Percentiles rank a stretch among this genome's conserved stretches.
Evolutionary conservation across 441 rosid genomes (phyloP).

Genomic region (Sinapis alba): DNA sequence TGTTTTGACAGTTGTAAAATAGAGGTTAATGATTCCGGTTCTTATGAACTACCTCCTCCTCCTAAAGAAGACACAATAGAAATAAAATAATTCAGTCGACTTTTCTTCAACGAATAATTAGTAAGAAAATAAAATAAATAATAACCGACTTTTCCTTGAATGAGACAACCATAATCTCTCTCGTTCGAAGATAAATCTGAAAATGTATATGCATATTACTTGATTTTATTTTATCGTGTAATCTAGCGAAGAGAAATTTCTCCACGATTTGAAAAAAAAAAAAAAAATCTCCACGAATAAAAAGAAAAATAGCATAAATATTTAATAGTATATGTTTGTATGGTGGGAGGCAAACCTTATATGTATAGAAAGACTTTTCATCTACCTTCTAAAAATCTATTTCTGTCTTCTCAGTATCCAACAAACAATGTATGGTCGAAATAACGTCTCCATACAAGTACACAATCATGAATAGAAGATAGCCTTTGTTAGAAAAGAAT

Average conservation of each 20-base stretch:
- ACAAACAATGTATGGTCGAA: slow-evolving; percentile 20
- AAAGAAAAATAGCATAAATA: not conserved
- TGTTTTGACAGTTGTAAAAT: not conserved
- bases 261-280: not conserved
- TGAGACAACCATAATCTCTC: slow-evolving; percentile 21
- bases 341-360: slow-evolving; percentile 32
- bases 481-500: not conserved
- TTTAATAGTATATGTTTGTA: not conserved
- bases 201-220: not conserved
- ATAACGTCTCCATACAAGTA: slow-evolving; percentile 16
- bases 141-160: slow-evolving; percentile 13
- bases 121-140: not conserved
- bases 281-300: not conserved
- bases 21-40: slow-evolving; percentile 26
- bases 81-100: slow-evolving; percentile 22
- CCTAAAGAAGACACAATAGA: slow-evolving; percentile 15
- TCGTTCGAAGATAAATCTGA: not conserved
- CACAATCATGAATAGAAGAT: not conserved
- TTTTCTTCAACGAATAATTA: slow-evolving; percentile 17
- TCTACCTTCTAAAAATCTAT: not conserved
- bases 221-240: not conserved
- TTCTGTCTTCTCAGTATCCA: slow-evolving; percentile 27
- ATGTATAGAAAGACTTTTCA: slow-evolving; percentile 17
- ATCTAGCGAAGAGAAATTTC: slow-evolving; percentile 3
- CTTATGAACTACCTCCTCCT: slow-evolving; percentile 16